A percentile compares a stretch with the other conserved stretches of the same genome.
Evolutionary conservation across 768 basidiomycete species (phyloP).

Genomic region (Dentipellis sp.): DNA sequence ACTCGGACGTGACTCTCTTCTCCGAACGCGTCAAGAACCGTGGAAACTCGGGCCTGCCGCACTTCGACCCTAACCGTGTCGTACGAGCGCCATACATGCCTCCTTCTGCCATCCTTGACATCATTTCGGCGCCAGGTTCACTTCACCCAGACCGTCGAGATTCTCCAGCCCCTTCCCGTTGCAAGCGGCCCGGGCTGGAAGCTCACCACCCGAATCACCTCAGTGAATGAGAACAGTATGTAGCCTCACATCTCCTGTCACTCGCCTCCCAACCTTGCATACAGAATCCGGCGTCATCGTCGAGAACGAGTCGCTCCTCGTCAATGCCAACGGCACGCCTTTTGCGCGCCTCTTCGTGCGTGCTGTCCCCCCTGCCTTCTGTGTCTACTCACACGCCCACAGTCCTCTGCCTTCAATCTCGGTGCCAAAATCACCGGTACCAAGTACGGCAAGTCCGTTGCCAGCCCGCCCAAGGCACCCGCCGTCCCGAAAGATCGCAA

Average conservation of each 20-base stretch:
- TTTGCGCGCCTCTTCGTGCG: constrained; percentile 35
- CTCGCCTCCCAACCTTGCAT: background rate
- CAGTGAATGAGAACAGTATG: constrained; percentile 77
- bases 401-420: constrained; percentile 35
- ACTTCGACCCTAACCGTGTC: constrained; percentile 57
- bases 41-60: constrained; percentile 49
- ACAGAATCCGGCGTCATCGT: constrained; percentile 70
- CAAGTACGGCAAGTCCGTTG: constrained; percentile 32
- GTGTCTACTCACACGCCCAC: background rate
- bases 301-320: constrained; percentile 51
- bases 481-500: constrained; percentile 26
- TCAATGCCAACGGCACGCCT: constrained; percentile 47
- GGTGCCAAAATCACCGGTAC: constrained; percentile 29
- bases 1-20: constrained; percentile 65
- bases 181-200: constrained; percentile 78
- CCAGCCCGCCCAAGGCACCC: constrained; percentile 26
- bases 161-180: constrained; percentile 67
- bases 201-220: constrained; percentile 53
- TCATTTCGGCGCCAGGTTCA: constrained; percentile 46
- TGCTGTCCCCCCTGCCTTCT: background rate
- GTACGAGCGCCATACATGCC: constrained; percentile 30
- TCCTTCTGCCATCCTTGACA: background rate
- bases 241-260: background rate
- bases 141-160: constrained; percentile 70
- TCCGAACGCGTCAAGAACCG: constrained; percentile 32